These are phyloP conservation scores for Leptodermis oblonga DNA, from an alignment of 257 asterid species.

Conservation along the genomic window DNA sequence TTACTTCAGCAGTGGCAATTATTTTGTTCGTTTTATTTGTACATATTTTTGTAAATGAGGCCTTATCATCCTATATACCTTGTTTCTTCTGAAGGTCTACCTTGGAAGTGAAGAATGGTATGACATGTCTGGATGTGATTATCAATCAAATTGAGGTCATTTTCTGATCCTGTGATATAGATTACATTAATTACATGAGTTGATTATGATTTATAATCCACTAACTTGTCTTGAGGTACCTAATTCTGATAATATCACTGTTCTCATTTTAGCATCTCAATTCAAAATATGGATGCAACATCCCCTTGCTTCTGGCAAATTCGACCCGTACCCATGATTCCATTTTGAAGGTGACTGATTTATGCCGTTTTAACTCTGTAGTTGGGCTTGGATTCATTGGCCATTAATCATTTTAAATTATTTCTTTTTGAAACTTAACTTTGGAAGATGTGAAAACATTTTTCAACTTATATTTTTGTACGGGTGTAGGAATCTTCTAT, in stretches of 20 bases:
- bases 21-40: neutral
- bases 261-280: slow-evolving; percentile 56
- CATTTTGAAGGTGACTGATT: slow-evolving; percentile 55
- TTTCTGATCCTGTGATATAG: neutral
- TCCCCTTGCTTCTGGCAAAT: slow-evolving; percentile 73
- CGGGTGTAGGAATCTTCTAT: no score
- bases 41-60: neutral
- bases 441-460: no score
- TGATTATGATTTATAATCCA: neutral
- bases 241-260: slow-evolving; percentile 22
- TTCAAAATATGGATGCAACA: slow-evolving; percentile 67
- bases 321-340: slow-evolving; percentile 45
- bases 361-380: neutral
- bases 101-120: slow-evolving; percentile 51
- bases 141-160: slow-evolving; percentile 78
- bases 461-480: no score
- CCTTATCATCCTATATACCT: slow-evolving; percentile 3
- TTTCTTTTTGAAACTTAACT: no score
- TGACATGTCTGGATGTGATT: slow-evolving; percentile 67
- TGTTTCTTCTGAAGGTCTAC: slow-evolving; percentile 49
- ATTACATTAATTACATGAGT: neutral
- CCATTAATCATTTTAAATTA: slow-evolving; percentile 35
- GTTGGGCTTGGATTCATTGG: slow-evolving; percentile 18
- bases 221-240: slow-evolving; percentile 14
- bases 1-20: neutral